These are phyloP conservation scores for Waltergamsia citrina DNA, from an alignment of 2,329 filamentous ascomycete species.

Conservation along the genomic window DNA sequence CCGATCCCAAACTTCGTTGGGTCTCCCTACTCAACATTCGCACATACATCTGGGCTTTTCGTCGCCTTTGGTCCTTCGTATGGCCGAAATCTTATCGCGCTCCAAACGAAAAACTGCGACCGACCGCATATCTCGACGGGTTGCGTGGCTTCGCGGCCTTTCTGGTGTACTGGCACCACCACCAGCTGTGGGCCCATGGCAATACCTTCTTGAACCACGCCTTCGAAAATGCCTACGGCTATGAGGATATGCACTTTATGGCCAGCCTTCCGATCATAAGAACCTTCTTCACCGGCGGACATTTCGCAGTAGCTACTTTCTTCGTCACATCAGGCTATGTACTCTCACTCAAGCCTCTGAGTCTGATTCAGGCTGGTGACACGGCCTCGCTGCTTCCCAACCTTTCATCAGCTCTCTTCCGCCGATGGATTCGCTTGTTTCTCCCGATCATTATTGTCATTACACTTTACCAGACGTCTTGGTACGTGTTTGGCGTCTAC, in stretches of 20 bases:
- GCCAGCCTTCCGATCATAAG: constrained; percentile 46
- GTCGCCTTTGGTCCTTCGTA: constrained; percentile 6
- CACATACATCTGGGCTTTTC: no score
- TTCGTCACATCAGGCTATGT: constrained; percentile 51
- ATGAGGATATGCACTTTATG: constrained; percentile 37
- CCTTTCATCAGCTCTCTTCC: constrained; percentile 36
- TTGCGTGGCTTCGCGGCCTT: constrained; percentile 58
- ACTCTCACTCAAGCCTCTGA: constrained; percentile 38
- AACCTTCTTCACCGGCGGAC: constrained; percentile 50
- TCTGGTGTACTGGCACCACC: constrained; percentile 55
- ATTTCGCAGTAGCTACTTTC: constrained; percentile 48
- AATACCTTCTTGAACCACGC: constrained; percentile 21
- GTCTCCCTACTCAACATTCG: no score
- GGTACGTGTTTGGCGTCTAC: constrained; percentile 42
- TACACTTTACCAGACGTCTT: constrained; percentile 37
- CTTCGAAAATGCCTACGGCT: constrained; percentile 44
- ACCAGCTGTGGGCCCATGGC: constrained; percentile 47
- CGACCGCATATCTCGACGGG: constrained; percentile 53
- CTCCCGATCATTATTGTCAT: constrained; percentile 38
- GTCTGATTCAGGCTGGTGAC: constrained; percentile 33
- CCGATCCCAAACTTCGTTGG: no score
- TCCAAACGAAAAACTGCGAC: constrained; percentile 21
- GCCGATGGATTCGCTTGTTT: constrained; percentile 39
- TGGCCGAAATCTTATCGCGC: constrained; percentile 9
- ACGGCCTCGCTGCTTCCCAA: constrained; percentile 29